Conservation (phyloP, 163 green algal genomes). For the Chlamydomonas reinhardtii region DNA sequence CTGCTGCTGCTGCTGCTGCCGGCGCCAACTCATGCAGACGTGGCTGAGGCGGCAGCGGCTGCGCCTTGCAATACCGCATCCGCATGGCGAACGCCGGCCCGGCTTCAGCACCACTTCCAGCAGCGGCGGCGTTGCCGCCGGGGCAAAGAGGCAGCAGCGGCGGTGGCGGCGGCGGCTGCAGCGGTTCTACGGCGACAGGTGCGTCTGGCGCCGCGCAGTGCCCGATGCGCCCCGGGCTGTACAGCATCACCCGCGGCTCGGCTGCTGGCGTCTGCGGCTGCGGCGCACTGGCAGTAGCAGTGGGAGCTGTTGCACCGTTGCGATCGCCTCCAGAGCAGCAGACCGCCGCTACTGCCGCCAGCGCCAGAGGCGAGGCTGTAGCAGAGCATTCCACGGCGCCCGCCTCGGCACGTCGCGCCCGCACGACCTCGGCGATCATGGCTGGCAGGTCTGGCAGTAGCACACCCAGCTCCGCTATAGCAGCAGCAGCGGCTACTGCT, state of each 20-base stretch:
- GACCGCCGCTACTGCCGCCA: too few species aligned
- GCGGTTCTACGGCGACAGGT: neutral
- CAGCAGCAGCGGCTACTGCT: too few species aligned
- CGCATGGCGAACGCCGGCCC: too few species aligned
- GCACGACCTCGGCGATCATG: constrained; percentile 33
- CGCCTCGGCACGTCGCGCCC: neutral
- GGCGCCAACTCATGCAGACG: too few species aligned
- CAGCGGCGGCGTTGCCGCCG: too few species aligned
- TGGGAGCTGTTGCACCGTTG: too few species aligned
- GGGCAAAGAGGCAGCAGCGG: too few species aligned
- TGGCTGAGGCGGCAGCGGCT: constrained; percentile 1
- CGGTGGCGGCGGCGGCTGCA: neutral
- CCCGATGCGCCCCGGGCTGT: constrained; percentile 15
- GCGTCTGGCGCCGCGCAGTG: constrained; percentile 19
- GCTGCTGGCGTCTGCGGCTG: neutral
- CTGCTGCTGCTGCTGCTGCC: too few species aligned
- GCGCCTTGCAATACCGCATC: constrained; percentile 45
- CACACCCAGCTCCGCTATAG: neutral
- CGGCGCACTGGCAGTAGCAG: neutral
- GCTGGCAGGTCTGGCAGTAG: constrained; percentile 34
- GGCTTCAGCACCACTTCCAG: too few species aligned
- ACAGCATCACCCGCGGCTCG: neutral
- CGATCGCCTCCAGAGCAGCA: neutral
- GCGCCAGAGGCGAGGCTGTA: neutral
- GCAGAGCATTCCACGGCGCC: neutral